Evolutionary conservation across 2,329 filamentous ascomycete species (phyloP), one percentile per base, ranked within the genome.

Genomic region (Tolypocladium ophioglossoides): DNA sequence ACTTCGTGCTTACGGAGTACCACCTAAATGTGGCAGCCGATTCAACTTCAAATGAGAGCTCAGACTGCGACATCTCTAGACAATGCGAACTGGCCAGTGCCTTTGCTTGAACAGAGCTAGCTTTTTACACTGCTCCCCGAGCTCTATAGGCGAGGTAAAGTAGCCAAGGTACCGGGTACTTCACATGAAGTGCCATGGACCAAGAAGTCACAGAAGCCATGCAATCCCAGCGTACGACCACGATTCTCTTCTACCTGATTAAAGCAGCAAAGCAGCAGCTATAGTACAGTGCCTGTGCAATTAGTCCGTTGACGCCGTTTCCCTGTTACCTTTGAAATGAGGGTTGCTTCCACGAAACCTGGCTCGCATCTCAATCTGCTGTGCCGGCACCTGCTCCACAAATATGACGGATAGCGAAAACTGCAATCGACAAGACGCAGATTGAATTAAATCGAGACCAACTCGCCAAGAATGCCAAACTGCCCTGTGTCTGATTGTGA

Each of bases 221-320:
- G 27, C 44, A 34, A 30, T 34, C 44, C 44, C 10, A 32, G 27
- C 2, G 5, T 32, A 32, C 27, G 18, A 14, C 30, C 10, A 3
- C 2, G 1, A 14, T 32, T 12, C 20, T 12, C 18, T 20, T n/a
- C 44, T 48, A 48, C 27, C 27, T 48, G 34, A 16, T 48, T 20
- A 34, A 37, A 32, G 27, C 44, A 30, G 24, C 44, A 16, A 47
- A 32, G 44, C 16, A 32, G 44, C 49, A 52, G 51, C 38, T 27
- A 52, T 35, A 46, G 20, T 37, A 37, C 51, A 52, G 30, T 46
- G 32, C 41, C 51, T 52, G 51, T 46, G 32, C 32, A 37, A 52
- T 48, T 52, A 52, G 51, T 52, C 40, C 44, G 44, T 48, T 20
- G 39, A 52, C 40, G 39, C 32, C 30, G 41, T 20, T 35, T 35